Evolutionary conservation across 805 yeast species (phyloP).

Genomic region (Candida krabiensis): DNA sequence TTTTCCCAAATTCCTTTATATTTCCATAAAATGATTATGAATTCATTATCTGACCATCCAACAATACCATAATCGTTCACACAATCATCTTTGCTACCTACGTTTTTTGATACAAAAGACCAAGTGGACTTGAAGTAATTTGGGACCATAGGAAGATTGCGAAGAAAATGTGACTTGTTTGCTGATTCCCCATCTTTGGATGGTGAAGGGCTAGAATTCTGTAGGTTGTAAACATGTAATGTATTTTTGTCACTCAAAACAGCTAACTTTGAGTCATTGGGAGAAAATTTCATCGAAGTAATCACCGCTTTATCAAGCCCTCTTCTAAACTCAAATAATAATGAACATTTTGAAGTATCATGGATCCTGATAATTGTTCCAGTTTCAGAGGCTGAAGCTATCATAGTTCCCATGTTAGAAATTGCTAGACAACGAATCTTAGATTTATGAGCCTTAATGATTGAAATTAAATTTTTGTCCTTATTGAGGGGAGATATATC

Average conservation of each 20-base stretch:
- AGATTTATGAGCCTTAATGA: conserved; percentile 76
- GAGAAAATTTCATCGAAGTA: conserved; percentile 82
- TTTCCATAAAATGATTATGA: conserved; percentile 75
- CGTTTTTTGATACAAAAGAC: conserved; percentile 79
- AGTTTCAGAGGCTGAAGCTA: conserved; percentile 79
- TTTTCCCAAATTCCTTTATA: conserved; percentile 81
- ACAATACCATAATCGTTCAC: conserved; percentile 43
- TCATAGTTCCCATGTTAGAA: conserved; percentile 60
- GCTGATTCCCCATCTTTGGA: conserved; percentile 22
- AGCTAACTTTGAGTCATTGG: conserved; percentile 72
- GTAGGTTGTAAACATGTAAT: conserved; percentile 71
- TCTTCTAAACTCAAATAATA: conserved; percentile 82
- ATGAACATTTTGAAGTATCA: conserved; percentile 63
- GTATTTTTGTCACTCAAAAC: conserved; percentile 89
- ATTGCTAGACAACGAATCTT: conserved; percentile 62
- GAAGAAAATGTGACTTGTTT: conserved; percentile 66
- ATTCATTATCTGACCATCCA: conserved; percentile 79
- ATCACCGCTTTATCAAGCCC: conserved; percentile 85
- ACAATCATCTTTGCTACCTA: conserved; percentile 34
- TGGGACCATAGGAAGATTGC: conserved; percentile 55
- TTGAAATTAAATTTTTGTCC: conserved; percentile 61
- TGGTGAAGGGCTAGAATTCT: conserved; percentile 28
- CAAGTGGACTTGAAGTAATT: conserved; percentile 80
- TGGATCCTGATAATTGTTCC: conserved; percentile 82
- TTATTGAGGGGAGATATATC: conserved; percentile 68